These are phyloP conservation scores for Ustilago curta DNA, from an alignment of 1,284 basidiomycete genomes.

Conservation along the genomic window DNA sequence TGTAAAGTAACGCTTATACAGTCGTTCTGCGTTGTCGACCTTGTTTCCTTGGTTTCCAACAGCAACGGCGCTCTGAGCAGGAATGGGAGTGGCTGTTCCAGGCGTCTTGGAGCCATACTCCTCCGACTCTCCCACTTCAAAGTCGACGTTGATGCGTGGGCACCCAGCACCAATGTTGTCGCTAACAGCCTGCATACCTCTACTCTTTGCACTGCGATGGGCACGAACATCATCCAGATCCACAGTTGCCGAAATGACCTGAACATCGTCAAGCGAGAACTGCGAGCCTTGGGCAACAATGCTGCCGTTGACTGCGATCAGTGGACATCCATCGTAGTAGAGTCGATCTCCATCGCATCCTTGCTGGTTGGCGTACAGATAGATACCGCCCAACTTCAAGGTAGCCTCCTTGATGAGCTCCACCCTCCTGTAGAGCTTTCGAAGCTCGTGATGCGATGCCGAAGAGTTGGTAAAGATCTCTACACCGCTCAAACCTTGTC, in stretches of 20 bases:
- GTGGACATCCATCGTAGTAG: slow-evolving; percentile 96
- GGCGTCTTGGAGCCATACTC: slow-evolving; percentile 48
- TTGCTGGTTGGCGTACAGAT: slow-evolving; percentile 98
- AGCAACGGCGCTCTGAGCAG: neutral
- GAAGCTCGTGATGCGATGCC: slow-evolving; percentile 95
- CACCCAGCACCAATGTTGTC: slow-evolving; percentile 71
- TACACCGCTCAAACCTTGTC: slow-evolving; percentile 96
- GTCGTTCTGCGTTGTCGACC: slow-evolving; percentile 14
- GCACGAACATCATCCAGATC: slow-evolving; percentile 94
- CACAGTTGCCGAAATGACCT: slow-evolving; percentile 93
- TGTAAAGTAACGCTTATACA: slow-evolving; percentile 39
- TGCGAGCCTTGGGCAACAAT: slow-evolving; percentile 95
- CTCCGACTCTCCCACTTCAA: slow-evolving; percentile 71
- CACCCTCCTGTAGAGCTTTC: slow-evolving; percentile 89
- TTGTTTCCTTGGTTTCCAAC: neutral
- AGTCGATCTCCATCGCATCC: slow-evolving; percentile 97
- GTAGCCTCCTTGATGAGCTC: slow-evolving; percentile 98
- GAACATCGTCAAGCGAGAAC: slow-evolving; percentile 94
- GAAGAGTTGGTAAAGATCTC: slow-evolving; percentile 99
- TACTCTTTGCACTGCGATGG: slow-evolving; percentile 79
- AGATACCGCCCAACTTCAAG: slow-evolving; percentile 94
- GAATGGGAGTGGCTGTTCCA: slow-evolving; percentile 27
- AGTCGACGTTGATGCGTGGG: slow-evolving; percentile 73
- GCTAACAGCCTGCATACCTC: slow-evolving; percentile 87
- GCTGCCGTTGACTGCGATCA: slow-evolving; percentile 93